Percentiles rank a stretch among this genome's conserved stretches.
phyloP scores from a whole-genome alignment of 257 asterid genomes.

The Gentiana macrophylla region DNA sequence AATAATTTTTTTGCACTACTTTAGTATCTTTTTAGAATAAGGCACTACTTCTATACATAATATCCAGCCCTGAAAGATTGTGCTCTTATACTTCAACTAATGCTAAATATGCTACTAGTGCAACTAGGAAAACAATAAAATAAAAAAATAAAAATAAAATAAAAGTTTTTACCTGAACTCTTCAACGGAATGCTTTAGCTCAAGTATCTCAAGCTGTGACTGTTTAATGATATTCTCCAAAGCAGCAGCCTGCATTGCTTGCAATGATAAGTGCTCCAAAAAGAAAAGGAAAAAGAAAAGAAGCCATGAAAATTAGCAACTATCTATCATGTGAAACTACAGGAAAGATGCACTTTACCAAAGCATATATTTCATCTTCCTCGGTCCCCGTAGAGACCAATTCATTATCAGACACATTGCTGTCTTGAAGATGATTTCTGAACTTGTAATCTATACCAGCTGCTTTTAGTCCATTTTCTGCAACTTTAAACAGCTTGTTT shows the following conservation, averaged over 20 bases:
- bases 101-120: too few species aligned
- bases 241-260: constrained; percentile 64
- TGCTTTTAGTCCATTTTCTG: constrained; percentile 81
- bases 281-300: constrained; percentile 7
- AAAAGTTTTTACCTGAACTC: constrained; percentile 52
- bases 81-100: too few species aligned
- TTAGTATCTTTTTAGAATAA: too few species aligned
- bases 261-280: constrained; percentile 14
- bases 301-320: background rate
- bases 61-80: too few species aligned
- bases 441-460: constrained; percentile 84
- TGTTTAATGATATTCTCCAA: constrained; percentile 88
- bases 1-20: too few species aligned
- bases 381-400: constrained; percentile 36
- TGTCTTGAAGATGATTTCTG: constrained; percentile 27
- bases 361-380: constrained; percentile 82
- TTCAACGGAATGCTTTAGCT: constrained; percentile 84
- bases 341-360: constrained; percentile 37
- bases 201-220: constrained; percentile 93
- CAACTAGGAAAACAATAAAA: background rate
- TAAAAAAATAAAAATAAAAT: background rate
- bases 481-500: constrained; percentile 75
- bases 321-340: constrained; percentile 2
- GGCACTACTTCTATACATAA: too few species aligned
- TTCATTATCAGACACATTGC: constrained; percentile 36